Evolutionary conservation across 1,284 basidiomycete species (phyloP), one percentile per base, ranked within the genome.

Genomic region (Boletus sp.): DNA sequence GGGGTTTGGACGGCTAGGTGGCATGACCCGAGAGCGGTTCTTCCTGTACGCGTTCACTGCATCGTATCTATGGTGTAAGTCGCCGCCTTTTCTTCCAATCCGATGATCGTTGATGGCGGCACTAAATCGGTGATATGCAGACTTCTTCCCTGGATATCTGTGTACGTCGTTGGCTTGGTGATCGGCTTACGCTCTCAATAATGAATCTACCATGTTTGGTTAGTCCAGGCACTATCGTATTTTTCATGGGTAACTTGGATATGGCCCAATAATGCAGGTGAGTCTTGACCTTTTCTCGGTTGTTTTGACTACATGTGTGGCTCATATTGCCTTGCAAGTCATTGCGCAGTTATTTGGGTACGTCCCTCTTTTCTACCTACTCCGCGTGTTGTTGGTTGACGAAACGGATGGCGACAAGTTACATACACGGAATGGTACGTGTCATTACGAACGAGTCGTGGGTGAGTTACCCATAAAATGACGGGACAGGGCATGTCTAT

Each of bases 221-320:
- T 54, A 76, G 74, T 81, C 71, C 65, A 72, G 56, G 81, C 79
- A 16, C 74, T 85, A 10, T 79, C 79, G 16, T 79, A 76, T 62
- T 86, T 86, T 71, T 83, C 81, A 65, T 87, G 85, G 85, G 79
- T 85, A 23, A 80, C 78, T 63, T 87, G 85, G 85, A 85, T 86
- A 65, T 76, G 73, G 37, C 83, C 83, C 17, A 68, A 80, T 47
- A 76, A 79, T 61, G 68, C 73, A 4, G 70, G 71, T 76, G 58
- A 65, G 73, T 60, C 17, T 21, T 2, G 38, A 11, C 2, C 3
- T 43, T 53, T 25, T 54, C 27, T 25, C 17, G 3, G 27, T 27
- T n/a, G 1, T n/a, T 31, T 25, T 5, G 52, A 44, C 13, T n/a
- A n/a, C n/a, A n/a, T 30, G 19, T n/a, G 19, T 33, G 27, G 7